Percentiles rank a stretch among this genome's conserved stretches.
Conservation (phyloP, 352 stramenopile species). For the Globisporangium nagaii region DNA sequence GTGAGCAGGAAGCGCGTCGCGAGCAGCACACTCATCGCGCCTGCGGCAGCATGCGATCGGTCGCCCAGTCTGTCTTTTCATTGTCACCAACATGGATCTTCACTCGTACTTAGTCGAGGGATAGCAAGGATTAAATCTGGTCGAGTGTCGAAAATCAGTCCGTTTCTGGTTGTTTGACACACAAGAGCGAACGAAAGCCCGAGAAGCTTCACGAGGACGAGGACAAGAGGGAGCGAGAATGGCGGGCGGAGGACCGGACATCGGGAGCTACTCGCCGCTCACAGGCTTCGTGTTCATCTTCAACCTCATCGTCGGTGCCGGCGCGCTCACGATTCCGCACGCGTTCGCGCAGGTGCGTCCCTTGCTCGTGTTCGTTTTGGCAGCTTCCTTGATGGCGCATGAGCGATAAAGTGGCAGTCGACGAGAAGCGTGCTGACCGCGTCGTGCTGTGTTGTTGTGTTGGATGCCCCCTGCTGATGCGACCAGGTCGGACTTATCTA, state of each 20-base stretch:
- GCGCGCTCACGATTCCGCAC: constrained; percentile 82
- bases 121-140: too few relatives aligned
- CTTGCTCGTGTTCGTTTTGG: too few relatives aligned
- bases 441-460: background rate
- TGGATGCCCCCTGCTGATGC: background rate
- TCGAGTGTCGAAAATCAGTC: too few relatives aligned
- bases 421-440: too few relatives aligned
- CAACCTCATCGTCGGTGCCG: constrained; percentile 86
- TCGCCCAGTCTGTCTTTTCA: too few relatives aligned
- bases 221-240: constrained; percentile 21
- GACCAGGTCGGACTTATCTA: constrained; percentile 75
- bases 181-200: background rate
- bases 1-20: constrained; percentile 53
- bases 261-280: constrained; percentile 76
- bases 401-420: background rate
- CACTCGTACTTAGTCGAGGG: background rate
- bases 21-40: constrained; percentile 24
- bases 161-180: background rate
- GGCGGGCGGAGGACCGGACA: constrained; percentile 37
- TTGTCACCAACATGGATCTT: background rate
- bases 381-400: too few relatives aligned
- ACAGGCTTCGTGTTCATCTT: constrained; percentile 91
- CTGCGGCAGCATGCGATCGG: too few relatives aligned
- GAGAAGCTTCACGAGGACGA: too few relatives aligned
- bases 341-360: constrained; percentile 71